Base-by-base conservation (phyloP, 2,329 filamentous ascomycete species). In the Aspergillus cejpii region DNA sequence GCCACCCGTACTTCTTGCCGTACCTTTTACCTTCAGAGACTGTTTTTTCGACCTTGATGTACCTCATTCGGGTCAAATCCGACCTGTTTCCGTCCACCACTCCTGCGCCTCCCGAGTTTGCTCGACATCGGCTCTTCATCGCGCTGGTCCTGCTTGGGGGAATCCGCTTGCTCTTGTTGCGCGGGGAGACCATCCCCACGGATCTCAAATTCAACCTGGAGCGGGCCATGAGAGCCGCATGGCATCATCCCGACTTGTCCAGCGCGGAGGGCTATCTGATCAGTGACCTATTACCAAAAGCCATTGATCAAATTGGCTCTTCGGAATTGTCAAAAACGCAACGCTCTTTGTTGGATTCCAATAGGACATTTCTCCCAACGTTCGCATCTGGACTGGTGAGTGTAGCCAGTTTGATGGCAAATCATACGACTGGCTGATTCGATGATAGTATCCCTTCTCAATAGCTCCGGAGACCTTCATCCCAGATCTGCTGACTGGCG, bases 31-130 rank as follows among this genome's bases (percentile, higher is more conserved):
- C 64, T 19, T 51, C 57, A 8, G 61, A 65, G 14, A 51, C 58
- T 0, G 45, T 66, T 31, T 60, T 62, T 33, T 62, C 63, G 5
- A 60, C 60, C 2, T 52, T 67, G n/a, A 55, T 66, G 47, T 66
- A 66, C 45, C 50, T 67, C 14, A 45, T 63, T 12, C 57, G 60
- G 28, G 53, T 61, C 39, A 66, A 65, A 43, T 52, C 49, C 2
- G 55, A 58, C 20, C 43, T 61, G 4, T 64, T 66, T 33, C 55
- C 62, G 1, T 61, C 55, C 27, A 54, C 51, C 3, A 58, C 56
- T 4, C 46, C 62, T 1, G 53, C 56, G 21, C 54, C 55, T 17
- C 51, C 49, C 1, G 55, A 54, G 2, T 41, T 51, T 29, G 19
- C 49, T 14, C 42, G 46, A 14, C 50, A 57, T 27, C 31, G 55